Evolutionary conservation across 495 filamentous ascomycete genomes (phyloP).

Genomic region (Penicillium canescens): DNA sequence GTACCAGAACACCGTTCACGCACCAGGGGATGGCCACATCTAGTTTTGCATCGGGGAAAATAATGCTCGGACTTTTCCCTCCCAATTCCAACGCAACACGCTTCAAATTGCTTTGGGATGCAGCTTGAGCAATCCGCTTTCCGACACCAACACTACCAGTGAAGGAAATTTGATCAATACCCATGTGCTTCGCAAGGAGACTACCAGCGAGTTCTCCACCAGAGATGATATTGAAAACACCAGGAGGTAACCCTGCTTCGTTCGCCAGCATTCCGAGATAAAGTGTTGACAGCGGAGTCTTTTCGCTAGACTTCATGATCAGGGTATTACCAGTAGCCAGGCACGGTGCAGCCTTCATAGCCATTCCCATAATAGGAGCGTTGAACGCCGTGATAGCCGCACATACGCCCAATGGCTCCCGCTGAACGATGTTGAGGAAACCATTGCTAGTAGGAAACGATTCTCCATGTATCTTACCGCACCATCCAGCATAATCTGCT

Average conservation of each 20-base stretch:
- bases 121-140: conserved; percentile 15
- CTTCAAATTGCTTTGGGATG: conserved; percentile 49
- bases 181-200: conserved; percentile 73
- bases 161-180: conserved; percentile 65
- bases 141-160: conserved; percentile 23
- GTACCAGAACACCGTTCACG: conserved; percentile 38
- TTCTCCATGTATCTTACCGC: conserved; percentile 6
- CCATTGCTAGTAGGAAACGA: conserved; percentile 4
- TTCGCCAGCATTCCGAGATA: conserved; percentile 72
- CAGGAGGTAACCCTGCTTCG: conserved; percentile 84
- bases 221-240: conserved; percentile 82
- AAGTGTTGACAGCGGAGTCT: conserved; percentile 56
- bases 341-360: conserved; percentile 50
- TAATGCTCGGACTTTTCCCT: conserved; percentile 37
- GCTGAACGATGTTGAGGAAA: not conserved
- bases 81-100: conserved; percentile 39
- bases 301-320: conserved; percentile 55
- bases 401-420: conserved; percentile 22
- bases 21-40: conserved; percentile 81
- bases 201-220: conserved; percentile 74
- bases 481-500: conserved; percentile 10
- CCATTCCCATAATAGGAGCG: conserved; percentile 7
- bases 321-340: conserved; percentile 55
- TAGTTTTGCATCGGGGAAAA: conserved; percentile 62
- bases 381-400: conserved; percentile 21